These are phyloP conservation scores for Dictyostelium citrinum DNA, from an alignment of 78 protist species.

Conservation along the genomic window DNA sequence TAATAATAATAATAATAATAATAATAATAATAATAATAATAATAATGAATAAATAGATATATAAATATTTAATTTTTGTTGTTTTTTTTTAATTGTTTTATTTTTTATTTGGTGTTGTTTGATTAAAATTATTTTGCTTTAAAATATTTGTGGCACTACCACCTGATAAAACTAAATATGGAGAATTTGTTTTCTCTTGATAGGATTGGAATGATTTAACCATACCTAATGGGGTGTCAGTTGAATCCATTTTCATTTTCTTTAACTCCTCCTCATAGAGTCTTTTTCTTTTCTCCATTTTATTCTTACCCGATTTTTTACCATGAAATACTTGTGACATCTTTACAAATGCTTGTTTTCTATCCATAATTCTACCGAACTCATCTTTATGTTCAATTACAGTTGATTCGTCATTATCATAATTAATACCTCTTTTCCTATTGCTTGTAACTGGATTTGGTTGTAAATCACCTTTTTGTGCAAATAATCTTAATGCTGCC, in stretches of 20 bases:
- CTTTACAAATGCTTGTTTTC: conserved; percentile 24
- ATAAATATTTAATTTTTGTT: no score
- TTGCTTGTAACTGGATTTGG: not conserved
- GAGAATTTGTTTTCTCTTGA: conserved; percentile 22
- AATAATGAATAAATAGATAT: no score
- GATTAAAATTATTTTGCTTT: not conserved
- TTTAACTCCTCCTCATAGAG: conserved; percentile 32
- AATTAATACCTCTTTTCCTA: conserved; percentile 30
- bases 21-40: no score
- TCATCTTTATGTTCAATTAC: conserved; percentile 53
- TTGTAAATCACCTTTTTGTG: conserved; percentile 57
- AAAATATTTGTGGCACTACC: not conserved
- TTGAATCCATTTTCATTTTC: conserved; percentile 36
- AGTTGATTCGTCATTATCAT: conserved; percentile 24
- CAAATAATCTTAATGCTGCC: conserved; percentile 50
- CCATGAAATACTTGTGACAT: conserved; percentile 60
- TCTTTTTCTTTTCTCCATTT: conserved; percentile 14
- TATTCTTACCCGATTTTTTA: conserved; percentile 59
- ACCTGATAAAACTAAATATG: conserved; percentile 48
- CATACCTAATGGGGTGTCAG: conserved; percentile 40
- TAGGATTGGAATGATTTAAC: conserved; percentile 17
- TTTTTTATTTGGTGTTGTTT: not conserved
- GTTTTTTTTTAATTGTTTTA: not conserved
- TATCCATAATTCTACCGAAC: conserved; percentile 43
- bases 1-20: no score